These are phyloP conservation scores for Cercospora zeina DNA, from an alignment of 2,329 filamentous ascomycete genomes.

Conservation along the genomic window DNA sequence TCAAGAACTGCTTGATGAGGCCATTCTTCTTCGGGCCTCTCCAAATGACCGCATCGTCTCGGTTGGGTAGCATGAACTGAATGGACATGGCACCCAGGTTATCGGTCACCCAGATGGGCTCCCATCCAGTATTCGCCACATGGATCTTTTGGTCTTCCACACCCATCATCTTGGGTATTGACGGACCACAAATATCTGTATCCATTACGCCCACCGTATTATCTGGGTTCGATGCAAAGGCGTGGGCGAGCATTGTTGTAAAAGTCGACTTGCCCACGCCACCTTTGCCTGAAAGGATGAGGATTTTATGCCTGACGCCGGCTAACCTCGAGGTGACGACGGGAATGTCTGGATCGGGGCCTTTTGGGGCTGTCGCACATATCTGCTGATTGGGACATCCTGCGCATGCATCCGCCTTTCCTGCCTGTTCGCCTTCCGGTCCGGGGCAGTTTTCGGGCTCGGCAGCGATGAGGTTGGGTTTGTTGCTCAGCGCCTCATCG, in stretches of 20 bases:
- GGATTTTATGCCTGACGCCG: conserved; percentile 83
- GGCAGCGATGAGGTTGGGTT: conserved; percentile 84
- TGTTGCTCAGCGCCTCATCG: conserved; percentile 71
- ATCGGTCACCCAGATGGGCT: conserved; percentile 91
- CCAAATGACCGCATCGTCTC: conserved; percentile 97
- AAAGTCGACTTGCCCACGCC: conserved; percentile 97
- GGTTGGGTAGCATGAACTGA: conserved; percentile 94
- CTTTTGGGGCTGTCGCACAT: conserved; percentile 90
- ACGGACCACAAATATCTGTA: conserved; percentile 94
- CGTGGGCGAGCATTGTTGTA: conserved; percentile 81
- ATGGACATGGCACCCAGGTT: conserved; percentile 96
- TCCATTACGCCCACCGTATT: conserved; percentile 93
- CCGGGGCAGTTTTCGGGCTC: conserved; percentile 67
- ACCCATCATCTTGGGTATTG: conserved; percentile 98
- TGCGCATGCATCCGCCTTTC: conserved; percentile 76
- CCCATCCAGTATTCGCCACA: conserved; percentile 84
- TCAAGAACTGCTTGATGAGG: conserved; percentile 94
- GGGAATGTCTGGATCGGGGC: conserved; percentile 90
- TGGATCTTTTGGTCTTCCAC: conserved; percentile 93
- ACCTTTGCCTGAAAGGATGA: conserved; percentile 91
- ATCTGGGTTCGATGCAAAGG: conserved; percentile 77
- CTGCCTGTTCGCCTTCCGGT: conserved; percentile 71
- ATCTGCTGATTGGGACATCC: conserved; percentile 96
- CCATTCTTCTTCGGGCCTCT: conserved; percentile 98
- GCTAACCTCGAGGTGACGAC: conserved; percentile 80